These are phyloP conservation scores for Polygonum aviculare DNA, from an alignment of 148 eudicot species.

Conservation along the genomic window DNA sequence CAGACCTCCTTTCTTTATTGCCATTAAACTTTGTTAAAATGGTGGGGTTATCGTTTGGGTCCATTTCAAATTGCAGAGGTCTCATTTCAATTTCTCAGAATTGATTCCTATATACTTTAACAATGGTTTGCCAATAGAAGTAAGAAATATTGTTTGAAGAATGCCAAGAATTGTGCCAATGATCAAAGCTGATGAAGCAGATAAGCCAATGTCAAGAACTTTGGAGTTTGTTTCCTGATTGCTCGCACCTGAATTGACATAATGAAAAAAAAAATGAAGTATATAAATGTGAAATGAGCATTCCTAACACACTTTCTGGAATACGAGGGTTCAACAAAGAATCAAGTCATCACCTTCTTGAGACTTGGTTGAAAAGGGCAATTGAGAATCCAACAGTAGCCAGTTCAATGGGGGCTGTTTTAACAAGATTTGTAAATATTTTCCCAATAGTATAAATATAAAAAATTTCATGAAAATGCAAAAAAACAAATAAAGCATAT, in stretches of 20 bases:
- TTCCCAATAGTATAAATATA: no score
- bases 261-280: background rate
- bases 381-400: slow-evolving; percentile 88
- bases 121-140: slow-evolving; percentile 51
- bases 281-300: background rate
- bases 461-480: no score
- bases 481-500: no score
- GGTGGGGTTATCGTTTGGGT: background rate
- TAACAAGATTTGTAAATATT: background rate
- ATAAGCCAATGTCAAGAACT: slow-evolving; percentile 28
- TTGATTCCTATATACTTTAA: slow-evolving; percentile 70
- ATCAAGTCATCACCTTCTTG: slow-evolving; percentile 32
- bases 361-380: slow-evolving; percentile 81
- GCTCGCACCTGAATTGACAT: background rate
- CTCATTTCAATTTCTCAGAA: slow-evolving; percentile 23
- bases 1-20: background rate
- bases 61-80: background rate
- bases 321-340: background rate
- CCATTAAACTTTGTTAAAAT: background rate
- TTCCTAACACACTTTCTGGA: background rate
- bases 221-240: slow-evolving; percentile 19
- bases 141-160: slow-evolving; percentile 55
- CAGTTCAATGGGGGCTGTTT: slow-evolving; percentile 62
- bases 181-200: slow-evolving; percentile 83
- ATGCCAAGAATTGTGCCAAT: slow-evolving; percentile 71